Evolutionary conservation across 805 yeast genomes (phyloP).

Genomic region (Candida schatavii): DNA sequence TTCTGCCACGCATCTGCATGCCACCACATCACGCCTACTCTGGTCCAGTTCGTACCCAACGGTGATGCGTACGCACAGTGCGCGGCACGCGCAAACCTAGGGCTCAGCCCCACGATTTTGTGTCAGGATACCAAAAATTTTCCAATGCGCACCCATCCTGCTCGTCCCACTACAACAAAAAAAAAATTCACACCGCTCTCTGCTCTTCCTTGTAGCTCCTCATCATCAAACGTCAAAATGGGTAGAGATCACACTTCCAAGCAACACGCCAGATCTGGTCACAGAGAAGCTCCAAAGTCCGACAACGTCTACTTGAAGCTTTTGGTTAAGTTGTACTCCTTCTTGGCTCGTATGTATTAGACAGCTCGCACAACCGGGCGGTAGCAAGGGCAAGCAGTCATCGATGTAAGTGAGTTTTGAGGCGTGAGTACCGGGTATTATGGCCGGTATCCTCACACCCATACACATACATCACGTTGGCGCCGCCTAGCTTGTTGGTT

Average conservation of each 20-base stretch:
- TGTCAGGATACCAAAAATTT: conserved; percentile 6
- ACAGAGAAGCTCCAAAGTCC: conserved; percentile 99
- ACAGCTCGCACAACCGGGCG: too few species aligned
- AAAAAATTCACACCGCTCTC: background rate
- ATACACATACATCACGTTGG: too few species aligned
- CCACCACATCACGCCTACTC: too few species aligned
- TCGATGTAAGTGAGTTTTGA: too few species aligned
- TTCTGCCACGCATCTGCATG: too few species aligned
- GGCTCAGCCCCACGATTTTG: background rate
- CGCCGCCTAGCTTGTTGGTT: too few species aligned
- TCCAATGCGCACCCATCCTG: background rate
- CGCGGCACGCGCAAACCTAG: too few species aligned
- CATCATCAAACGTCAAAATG: conserved; percentile 47
- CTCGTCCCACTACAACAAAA: background rate
- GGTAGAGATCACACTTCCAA: conserved; percentile 97
- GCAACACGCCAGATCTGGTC: conserved; percentile 94
- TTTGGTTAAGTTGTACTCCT: conserved; percentile 96
- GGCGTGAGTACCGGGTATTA: too few species aligned
- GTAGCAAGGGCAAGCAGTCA: too few species aligned
- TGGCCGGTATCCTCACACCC: too few species aligned
- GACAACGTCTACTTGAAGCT: conserved; percentile 98
- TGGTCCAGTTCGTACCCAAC: too few species aligned
- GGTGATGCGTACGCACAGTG: too few species aligned
- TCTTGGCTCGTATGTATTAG: conserved; percentile 97
- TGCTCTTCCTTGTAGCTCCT: conserved; percentile 2